Conservation (phyloP, 768 basidiomycete genomes). For the Kwoniella bestiolae region DNA sequence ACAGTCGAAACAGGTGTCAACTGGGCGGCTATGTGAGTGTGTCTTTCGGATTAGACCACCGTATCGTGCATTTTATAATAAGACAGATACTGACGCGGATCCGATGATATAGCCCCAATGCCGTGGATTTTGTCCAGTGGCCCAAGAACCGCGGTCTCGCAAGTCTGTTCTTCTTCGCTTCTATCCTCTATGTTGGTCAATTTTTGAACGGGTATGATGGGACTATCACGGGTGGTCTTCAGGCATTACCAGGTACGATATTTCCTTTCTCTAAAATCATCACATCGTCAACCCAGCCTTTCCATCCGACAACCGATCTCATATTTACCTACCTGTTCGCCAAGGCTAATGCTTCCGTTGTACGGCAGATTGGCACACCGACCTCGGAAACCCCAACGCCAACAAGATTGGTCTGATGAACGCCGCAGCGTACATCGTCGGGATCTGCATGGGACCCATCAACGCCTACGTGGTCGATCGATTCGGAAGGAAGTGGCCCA, state of each 20-base stretch:
- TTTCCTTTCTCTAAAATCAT: too few species aligned
- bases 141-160: slow-evolving; percentile 5
- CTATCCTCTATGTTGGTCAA: slow-evolving; percentile 18
- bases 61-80: too few species aligned
- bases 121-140: slow-evolving; percentile 7
- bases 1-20: neutral
- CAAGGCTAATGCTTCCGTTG: neutral
- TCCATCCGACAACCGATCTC: too few species aligned
- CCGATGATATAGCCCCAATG: slow-evolving; percentile 7
- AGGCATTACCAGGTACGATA: slow-evolving; percentile 14
- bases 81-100: too few species aligned
- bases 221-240: slow-evolving; percentile 14
- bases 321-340: too few species aligned
- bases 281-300: neutral
- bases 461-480: slow-evolving; percentile 9
- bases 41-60: too few species aligned
- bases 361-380: slow-evolving; percentile 9
- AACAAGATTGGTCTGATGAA: slow-evolving; percentile 8
- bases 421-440: slow-evolving; percentile 10
- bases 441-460: slow-evolving; percentile 2
- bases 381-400: slow-evolving; percentile 7
- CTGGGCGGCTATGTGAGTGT: slow-evolving; percentile 3
- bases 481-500: slow-evolving; percentile 1
- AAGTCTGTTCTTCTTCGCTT: neutral
- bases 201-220: slow-evolving; percentile 21